Evolutionary conservation across 208 protist genomes (phyloP).

Genomic region (Herpetomonas samuelpessoai): DNA sequence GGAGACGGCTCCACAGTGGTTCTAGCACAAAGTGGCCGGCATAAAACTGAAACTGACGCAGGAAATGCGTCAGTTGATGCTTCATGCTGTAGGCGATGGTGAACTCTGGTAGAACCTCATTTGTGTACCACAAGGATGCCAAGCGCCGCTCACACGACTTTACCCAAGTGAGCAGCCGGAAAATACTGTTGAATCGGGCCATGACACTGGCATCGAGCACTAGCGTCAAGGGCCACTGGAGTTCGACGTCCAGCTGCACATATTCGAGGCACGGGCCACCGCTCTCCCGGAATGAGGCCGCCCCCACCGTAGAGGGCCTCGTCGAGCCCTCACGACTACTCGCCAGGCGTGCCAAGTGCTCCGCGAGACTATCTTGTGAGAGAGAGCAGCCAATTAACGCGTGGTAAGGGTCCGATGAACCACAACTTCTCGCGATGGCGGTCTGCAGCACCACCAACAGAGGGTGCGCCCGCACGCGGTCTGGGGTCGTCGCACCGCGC

Average conservation of each 20-base stretch:
- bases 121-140: constrained; percentile 50
- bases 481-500: constrained; percentile 26
- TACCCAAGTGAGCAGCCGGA: constrained; percentile 79
- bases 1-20: constrained; percentile 74
- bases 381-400: constrained; percentile 74
- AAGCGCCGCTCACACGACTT: constrained; percentile 79
- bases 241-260: constrained; percentile 78
- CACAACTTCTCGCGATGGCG: constrained; percentile 68
- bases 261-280: constrained; percentile 60
- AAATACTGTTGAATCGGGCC: constrained; percentile 70
- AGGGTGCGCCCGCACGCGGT: constrained; percentile 74
- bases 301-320: background rate
- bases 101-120: constrained; percentile 42
- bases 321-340: background rate
- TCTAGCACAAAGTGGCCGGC: constrained; percentile 86
- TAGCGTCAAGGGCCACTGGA: constrained; percentile 83
- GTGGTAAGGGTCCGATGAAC: constrained; percentile 64
- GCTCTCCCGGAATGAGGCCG: constrained; percentile 11
- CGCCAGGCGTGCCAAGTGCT: constrained; percentile 18
- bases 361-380: constrained; percentile 46
- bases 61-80: constrained; percentile 84
- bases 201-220: constrained; percentile 62
- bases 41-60: constrained; percentile 89
- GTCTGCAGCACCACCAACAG: constrained; percentile 77
- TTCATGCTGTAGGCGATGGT: constrained; percentile 72